Base-by-base conservation (phyloP, 2,329 filamentous ascomycete species). In the Penicillium sp. region DNA sequence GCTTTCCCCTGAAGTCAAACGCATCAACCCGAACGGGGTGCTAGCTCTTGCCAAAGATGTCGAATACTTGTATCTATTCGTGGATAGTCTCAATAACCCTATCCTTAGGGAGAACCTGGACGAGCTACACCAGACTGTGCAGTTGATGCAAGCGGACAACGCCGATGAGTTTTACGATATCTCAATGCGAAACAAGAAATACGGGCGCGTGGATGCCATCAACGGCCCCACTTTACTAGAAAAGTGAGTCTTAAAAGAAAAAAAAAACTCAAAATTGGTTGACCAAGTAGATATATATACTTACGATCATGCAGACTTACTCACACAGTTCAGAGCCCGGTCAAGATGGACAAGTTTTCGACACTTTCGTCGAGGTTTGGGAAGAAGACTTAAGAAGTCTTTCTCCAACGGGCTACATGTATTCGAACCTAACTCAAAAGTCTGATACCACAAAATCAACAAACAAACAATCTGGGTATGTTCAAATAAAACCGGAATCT, bases 101-200 rank as follows among this genome's bases (percentile, higher is more conserved):
- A 93, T 96, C 78, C 82, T 99, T 21, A 86, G 90, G 65, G 91
- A 95, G 72, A 95, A 96, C 68, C 82, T 99, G 45, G 93, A 97
- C 70, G 95, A 98, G 79, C 83, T 99, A 41, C 90, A 94, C 69
- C 95, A 99, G 81, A 98, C 95, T 1, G 90, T 97, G 51, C 88
- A 91, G 63, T 84, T 99, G 29, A 91, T 99, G 85, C 88, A 91
- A 72, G 80, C 85, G 13, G 92, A 96, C 46, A 96, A 96, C 70
- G 88, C 92, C n/a, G 93, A 98, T 67, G 94, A 98, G 76, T 99
- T 97, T 77, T 99, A 95, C 75, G 95, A 99, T 73, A 90, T 95
- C 54, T 91, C 90, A 5, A 91, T 90, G 15, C 84, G 93, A 56
- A 97, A 97, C 79, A 93, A 91, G 80, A 96, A 97, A 75, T 99